Base-by-base conservation (phyloP, 2,329 filamentous ascomycete genomes). In the Diaporthe humulicola region DNA sequence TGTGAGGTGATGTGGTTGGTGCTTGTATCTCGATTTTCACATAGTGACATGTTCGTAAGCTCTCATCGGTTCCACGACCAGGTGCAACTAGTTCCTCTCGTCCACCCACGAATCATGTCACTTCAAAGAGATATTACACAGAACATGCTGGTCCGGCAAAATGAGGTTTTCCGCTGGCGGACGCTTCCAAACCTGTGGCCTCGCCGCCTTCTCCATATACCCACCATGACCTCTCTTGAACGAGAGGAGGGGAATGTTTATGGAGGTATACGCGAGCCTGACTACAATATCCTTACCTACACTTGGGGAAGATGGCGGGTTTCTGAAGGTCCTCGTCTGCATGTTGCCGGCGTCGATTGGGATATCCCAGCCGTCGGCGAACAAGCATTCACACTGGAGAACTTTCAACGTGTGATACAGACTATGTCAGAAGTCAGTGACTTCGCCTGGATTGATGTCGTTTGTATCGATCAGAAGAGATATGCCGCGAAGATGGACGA, bases 271-370 rank as follows among this genome's bases (percentile, higher is more conserved):
- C 25, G 12, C 19, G 42, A 38, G 25, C 64, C 64, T 22, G n/a
- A 48, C 25, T 69, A 54, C 64, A 50, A 69, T 30, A 48, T 48
- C 36, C 48, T 69, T 12, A 50, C 25, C 64, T 69, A 69, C 25
- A 69, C 64, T 30, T 69, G 64, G 64, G 64, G 64, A n/a, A 42
- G 64, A 15, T 69, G 64, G 64, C 50, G 50, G 50, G 33, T 36
- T 4, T 36, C 33, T 36, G 9, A 36, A 4, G 33, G 33, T 36
- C 33, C 33, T 36, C 33, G 9, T 36, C 14, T 54, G 28, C 4
- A 12, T 22, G 28, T 54, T n/a, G 15, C 22, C 10, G 50, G 50
- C 22, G 50, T 54, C 9, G 25, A 4, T 22, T 54, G 50, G 50
- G 22, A n/a, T 10, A 54, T 54, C 22, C 50, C 50, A 22, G 50